phyloP scores from a whole-genome alignment of 148 eudicot genomes.

The Oxyria digyna region DNA sequence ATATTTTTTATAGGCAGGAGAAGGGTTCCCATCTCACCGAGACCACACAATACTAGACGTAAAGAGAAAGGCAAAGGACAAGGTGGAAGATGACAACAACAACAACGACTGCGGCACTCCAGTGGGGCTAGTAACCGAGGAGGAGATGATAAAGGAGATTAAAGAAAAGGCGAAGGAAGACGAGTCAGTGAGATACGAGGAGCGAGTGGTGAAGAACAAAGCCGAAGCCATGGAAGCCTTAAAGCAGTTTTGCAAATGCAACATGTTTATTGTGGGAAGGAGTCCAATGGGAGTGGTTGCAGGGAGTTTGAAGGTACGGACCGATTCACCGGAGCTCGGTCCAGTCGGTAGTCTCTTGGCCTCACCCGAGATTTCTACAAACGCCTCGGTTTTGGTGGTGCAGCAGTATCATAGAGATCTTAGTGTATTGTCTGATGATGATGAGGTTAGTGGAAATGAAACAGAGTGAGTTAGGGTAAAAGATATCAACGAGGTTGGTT shows the following conservation, averaged over 20 bases:
- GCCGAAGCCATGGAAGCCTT: constrained; percentile 23
- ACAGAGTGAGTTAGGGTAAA: not conserved
- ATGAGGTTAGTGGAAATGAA: not conserved
- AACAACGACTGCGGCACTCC: no score
- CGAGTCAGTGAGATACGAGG: constrained; percentile 38
- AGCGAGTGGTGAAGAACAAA: constrained; percentile 24
- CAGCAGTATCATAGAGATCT: constrained; percentile 37
- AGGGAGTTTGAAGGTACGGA: constrained; percentile 14
- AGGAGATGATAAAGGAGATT: constrained; percentile 12
- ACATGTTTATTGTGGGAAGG: constrained; percentile 55
- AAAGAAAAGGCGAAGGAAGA: constrained; percentile 19
- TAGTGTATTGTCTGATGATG: not conserved
- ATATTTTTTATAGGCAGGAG: no score
- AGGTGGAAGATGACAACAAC: no score
- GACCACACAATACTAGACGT: not conserved
- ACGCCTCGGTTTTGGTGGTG: constrained; percentile 60
- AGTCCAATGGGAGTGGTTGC: constrained; percentile 45
- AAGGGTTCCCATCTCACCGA: not conserved
- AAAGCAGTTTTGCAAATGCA: constrained; percentile 24
- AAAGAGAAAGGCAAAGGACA: no score
- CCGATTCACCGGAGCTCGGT: constrained; percentile 55
- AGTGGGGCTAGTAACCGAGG: no score
- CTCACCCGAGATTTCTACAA: constrained; percentile 30
- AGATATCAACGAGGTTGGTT: no score
- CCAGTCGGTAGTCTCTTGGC: constrained; percentile 43